These are phyloP conservation scores for Aspergillus nomiae DNA, from an alignment of 2,329 filamentous ascomycete genomes.

Conservation along the genomic window DNA sequence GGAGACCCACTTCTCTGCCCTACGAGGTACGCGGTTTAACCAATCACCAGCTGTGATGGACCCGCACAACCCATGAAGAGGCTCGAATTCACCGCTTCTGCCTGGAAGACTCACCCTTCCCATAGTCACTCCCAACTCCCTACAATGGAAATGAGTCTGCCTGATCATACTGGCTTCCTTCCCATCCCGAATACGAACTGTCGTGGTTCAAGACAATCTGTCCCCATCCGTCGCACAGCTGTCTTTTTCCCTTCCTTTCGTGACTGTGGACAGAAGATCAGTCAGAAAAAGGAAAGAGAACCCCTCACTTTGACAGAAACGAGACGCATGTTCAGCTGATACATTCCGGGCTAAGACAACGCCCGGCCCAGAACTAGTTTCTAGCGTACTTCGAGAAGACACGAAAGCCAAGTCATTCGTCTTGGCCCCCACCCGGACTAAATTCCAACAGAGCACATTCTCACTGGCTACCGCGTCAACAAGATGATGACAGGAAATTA, in stretches of 20 bases:
- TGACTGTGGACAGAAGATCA: not conserved
- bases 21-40: conserved; percentile 2
- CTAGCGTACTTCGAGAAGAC: conserved; percentile 31
- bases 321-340: not conserved
- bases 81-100: conserved; percentile 26
- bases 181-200: not conserved
- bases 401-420: not conserved
- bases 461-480: not conserved
- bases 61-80: conserved; percentile 6
- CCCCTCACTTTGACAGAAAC: not conserved
- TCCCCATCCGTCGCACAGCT: not conserved
- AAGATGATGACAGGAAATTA: not conserved
- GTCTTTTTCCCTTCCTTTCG: not conserved
- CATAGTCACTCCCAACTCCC: too few species aligned
- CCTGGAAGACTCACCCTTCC: conserved; percentile 2
- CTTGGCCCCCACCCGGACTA: conserved; percentile 9
- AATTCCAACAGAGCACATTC: not conserved
- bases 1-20: conserved; percentile 15
- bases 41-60: conserved; percentile 1
- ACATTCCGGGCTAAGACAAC: not conserved
- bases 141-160: not conserved
- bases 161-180: not conserved
- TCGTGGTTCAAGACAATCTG: not conserved
- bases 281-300: not conserved
- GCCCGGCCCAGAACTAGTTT: conserved; percentile 15